A percentile compares a stretch with the other conserved stretches of the same genome.
Conservation (phyloP, 768 basidiomycete species). For the Mrakia blollopis region DNA sequence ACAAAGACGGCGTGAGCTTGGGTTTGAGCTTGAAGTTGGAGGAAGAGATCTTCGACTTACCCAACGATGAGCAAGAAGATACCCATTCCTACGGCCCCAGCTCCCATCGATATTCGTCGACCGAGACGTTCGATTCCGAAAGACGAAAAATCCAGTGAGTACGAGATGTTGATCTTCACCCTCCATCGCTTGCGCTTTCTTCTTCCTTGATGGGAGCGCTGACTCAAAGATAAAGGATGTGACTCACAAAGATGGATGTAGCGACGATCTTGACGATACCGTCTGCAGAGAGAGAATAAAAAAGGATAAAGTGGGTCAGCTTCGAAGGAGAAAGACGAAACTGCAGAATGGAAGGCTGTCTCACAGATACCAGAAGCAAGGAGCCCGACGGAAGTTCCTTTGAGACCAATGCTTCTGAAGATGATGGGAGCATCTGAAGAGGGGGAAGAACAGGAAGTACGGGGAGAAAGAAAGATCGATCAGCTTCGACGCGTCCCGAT, state of each 20-base stretch:
- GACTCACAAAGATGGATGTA: constrained; percentile 43
- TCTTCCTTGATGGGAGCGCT: too few species aligned
- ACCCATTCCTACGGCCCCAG: constrained; percentile 16
- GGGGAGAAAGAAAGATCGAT: neutral
- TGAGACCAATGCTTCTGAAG: constrained; percentile 44
- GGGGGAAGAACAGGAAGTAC: neutral
- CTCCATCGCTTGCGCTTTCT: too few species aligned
- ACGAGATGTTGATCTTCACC: too few species aligned
- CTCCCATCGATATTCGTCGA: constrained; percentile 29
- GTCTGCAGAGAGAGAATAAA: neutral
- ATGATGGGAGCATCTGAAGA: constrained; percentile 37
- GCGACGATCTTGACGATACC: constrained; percentile 48
- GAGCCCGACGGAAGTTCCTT: constrained; percentile 40
- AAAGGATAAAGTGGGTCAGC: neutral
- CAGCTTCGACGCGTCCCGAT: too few species aligned
- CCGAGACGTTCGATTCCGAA: constrained; percentile 37
- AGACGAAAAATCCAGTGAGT: too few species aligned
- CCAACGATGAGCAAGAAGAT: constrained; percentile 4
- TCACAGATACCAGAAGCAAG: constrained; percentile 43
- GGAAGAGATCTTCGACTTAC: neutral
- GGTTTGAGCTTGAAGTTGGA: too few species aligned
- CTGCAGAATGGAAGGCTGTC: neutral
- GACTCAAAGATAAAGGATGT: too few species aligned
- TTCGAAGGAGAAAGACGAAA: neutral
- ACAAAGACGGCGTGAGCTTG: neutral